These are phyloP conservation scores for Pseudotulostoma volvatum DNA, from an alignment of 495 filamentous ascomycete genomes.

Conservation along the genomic window DNA sequence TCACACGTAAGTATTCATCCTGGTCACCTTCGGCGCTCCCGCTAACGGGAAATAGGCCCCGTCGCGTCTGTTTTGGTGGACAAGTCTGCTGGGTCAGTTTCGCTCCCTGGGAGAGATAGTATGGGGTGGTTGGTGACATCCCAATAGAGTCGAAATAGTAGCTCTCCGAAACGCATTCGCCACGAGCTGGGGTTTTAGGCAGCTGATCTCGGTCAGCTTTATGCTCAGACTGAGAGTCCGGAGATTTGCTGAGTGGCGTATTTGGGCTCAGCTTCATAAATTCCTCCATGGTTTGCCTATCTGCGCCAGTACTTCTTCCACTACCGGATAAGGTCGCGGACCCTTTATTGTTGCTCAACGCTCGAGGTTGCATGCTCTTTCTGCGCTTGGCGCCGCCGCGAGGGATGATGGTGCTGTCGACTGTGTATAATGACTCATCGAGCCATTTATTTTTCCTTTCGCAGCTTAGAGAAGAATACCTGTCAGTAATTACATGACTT, in stretches of 20 bases:
- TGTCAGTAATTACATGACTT: too few species aligned
- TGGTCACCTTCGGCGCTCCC: slow-evolving; percentile 17
- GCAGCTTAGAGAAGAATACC: slow-evolving; percentile 46
- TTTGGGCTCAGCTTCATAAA: slow-evolving; percentile 16
- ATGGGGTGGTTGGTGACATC: slow-evolving; percentile 39
- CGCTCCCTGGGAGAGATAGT: slow-evolving; percentile 35
- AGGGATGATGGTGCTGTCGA: slow-evolving; percentile 55
- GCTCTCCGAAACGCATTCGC: background rate
- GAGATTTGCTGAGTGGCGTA: slow-evolving; percentile 1
- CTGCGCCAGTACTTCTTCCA: slow-evolving; percentile 16
- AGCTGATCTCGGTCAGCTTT: background rate
- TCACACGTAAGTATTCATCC: slow-evolving; percentile 38
- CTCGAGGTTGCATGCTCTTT: slow-evolving; percentile 83
- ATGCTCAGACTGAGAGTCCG: background rate
- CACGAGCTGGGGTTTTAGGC: background rate
- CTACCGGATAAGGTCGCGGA: slow-evolving; percentile 34
- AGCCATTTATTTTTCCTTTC: slow-evolving; percentile 66
- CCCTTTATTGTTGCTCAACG: slow-evolving; percentile 56
- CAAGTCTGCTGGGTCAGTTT: slow-evolving; percentile 53
- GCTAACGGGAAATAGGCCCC: slow-evolving; percentile 25
- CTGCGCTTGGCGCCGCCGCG: slow-evolving; percentile 62
- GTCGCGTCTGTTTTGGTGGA: slow-evolving; percentile 45
- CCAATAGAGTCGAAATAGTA: slow-evolving; percentile 25
- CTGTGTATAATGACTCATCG: slow-evolving; percentile 49
- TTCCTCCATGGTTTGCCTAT: slow-evolving; percentile 22